A percentile compares a stretch with the other conserved stretches of the same genome.
These are phyloP conservation scores for Peniophora sp. DNA, from an alignment of 1,284 basidiomycete genomes.

Conservation along the genomic window DNA sequence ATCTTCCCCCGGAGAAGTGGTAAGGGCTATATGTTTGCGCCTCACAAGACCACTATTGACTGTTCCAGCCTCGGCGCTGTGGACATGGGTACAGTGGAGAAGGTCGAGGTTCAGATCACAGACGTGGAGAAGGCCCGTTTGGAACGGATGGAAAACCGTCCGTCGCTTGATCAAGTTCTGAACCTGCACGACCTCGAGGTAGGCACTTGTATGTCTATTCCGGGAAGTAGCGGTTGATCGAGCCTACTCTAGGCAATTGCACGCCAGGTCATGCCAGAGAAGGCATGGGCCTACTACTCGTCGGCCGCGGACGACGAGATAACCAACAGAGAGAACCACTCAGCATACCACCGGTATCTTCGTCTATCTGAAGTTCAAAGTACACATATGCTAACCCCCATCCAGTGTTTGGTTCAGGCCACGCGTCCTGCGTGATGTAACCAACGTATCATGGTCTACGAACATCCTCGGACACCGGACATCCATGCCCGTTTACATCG, in stretches of 20 bases:
- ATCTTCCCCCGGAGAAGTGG: conserved; percentile 75
- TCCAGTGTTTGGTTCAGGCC: conserved; percentile 89
- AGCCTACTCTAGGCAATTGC: conserved; percentile 51
- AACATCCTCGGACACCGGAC: conserved; percentile 67
- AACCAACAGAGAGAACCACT: conserved; percentile 82
- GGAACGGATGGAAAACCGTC: conserved; percentile 45
- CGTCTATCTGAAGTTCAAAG: background rate
- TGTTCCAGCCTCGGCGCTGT: conserved; percentile 57
- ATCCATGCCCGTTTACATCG: conserved; percentile 77
- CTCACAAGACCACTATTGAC: conserved; percentile 10
- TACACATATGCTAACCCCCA: background rate
- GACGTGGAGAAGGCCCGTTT: conserved; percentile 55
- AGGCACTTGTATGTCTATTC: conserved; percentile 7
- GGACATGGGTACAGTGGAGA: conserved; percentile 54
- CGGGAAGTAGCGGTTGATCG: background rate
- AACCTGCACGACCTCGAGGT: conserved; percentile 92
- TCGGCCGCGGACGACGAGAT: conserved; percentile 87
- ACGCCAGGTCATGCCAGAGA: conserved; percentile 62
- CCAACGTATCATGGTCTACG: conserved; percentile 77
- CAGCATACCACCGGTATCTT: conserved; percentile 68
- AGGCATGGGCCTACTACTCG: conserved; percentile 88
- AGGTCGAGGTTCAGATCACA: conserved; percentile 46
- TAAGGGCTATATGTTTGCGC: conserved; percentile 26
- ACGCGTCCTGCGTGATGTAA: conserved; percentile 79
- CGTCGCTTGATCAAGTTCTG: conserved; percentile 70